Evolutionary conservation across 495 filamentous ascomycete species (phyloP), one percentile per base, ranked within the genome.

Genomic region (Aspergillus mulundensis): DNA sequence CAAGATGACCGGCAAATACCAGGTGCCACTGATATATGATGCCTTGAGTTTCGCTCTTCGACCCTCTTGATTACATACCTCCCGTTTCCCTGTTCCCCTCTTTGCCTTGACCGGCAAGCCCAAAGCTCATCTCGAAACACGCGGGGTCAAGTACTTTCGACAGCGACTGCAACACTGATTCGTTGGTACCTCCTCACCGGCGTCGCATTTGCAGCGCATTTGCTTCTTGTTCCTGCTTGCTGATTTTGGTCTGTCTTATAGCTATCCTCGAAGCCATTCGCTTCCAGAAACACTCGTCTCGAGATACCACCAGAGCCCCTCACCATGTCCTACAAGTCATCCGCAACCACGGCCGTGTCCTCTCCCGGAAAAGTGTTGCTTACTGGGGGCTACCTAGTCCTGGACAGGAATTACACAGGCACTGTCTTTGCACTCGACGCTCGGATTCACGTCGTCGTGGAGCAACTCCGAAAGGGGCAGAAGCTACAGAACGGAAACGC

Each of bases 281-380:
- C 48, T 20, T 50, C 15, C 20, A 28, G 19, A 21, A 38, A 20
- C 34, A 34, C 14, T 28, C 34, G 32, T 25, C 48, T 28, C 48
- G 11, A 10, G 15, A 38, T 36, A 24, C 19, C 15, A 15, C 20
- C 19, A 34, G 21, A 20, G 15, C 21, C 34, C 48, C 23, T 7
- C 25, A 32, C 40, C 30, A 60, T 60, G 58, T 53, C 58, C 42
- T 60, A 40, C 34, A 60, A 52, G 36, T 48, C 62, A 39, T 49
- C 56, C 34, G 50, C 50, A 1, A 74, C 70, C 24, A 76, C 77
- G 51, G 90, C 89, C 62, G 80, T 95, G 60, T 97, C 93, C 58
- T 92, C 95, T 2, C 94, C 94, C 20, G 94, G 94, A 47, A 98
- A 98, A 74, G 95, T 98, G 41, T 81, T 98, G 43, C 80, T 98